Evolutionary conservation across 73 alveolate species (phyloP).

Genomic region (Paramecium octaurelia): DNA sequence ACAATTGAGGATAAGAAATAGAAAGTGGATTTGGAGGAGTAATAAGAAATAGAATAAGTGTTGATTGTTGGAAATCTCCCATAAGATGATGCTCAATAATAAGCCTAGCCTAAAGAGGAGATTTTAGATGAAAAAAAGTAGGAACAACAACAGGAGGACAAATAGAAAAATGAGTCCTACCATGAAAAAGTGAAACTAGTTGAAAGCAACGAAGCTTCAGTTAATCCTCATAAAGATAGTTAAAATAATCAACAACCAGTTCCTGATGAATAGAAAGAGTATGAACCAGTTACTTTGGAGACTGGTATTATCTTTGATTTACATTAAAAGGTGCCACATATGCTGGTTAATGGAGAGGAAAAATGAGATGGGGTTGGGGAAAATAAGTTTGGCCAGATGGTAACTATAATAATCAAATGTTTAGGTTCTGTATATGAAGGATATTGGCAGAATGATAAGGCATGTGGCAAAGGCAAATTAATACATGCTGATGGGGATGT

Average conservation of each 20-base stretch:
- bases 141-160: neutral
- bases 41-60: neutral
- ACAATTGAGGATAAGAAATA: slow-evolving; percentile 27
- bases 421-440: slow-evolving; percentile 59
- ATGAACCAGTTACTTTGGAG: slow-evolving; percentile 43
- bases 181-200: neutral
- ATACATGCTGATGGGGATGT: slow-evolving; percentile 62
- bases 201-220: slow-evolving; percentile 29
- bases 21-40: neutral
- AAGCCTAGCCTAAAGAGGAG: slow-evolving; percentile 38
- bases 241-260: neutral
- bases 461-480: slow-evolving; percentile 47
- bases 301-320: neutral
- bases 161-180: neutral
- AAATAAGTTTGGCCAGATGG: slow-evolving; percentile 74
- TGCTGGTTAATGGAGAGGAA: slow-evolving; percentile 73
- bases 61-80: neutral
- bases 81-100: slow-evolving; percentile 12
- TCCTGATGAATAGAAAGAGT: neutral
- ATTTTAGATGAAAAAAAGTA: neutral
- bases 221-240: slow-evolving; percentile 2
- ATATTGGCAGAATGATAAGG: slow-evolving; percentile 56
- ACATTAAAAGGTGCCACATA: slow-evolving; percentile 67
- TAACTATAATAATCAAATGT: neutral
- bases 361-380: slow-evolving; percentile 70